These are phyloP conservation scores for Comarum palustre DNA, from an alignment of 306 rosid species.

Conservation along the genomic window DNA sequence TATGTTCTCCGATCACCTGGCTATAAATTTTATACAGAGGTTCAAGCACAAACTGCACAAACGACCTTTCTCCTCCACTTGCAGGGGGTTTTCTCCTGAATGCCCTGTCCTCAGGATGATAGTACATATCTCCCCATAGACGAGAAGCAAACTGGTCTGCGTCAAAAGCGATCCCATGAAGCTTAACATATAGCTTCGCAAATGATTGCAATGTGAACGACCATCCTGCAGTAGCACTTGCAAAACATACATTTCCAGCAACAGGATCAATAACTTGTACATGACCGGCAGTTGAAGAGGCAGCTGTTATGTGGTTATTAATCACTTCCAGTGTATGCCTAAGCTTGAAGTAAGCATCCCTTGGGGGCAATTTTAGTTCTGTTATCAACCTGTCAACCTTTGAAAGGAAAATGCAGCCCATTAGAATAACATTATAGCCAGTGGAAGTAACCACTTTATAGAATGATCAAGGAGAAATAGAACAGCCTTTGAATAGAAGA, in stretches of 20 bases:
- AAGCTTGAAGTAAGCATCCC: constrained; percentile 90
- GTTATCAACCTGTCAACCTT: constrained; percentile 96
- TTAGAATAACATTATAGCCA: constrained; percentile 15
- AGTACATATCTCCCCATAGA: constrained; percentile 91
- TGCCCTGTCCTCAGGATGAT: constrained; percentile 68
- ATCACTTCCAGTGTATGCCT: constrained; percentile 91
- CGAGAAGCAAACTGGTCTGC: constrained; percentile 80
- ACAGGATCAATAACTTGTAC: constrained; percentile 84
- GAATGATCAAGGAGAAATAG: neutral
- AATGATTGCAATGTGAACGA: constrained; percentile 90
- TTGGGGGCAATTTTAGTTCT: constrained; percentile 89
- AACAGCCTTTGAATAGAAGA: neutral
- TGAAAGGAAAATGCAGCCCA: constrained; percentile 17
- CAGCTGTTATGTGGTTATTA: constrained; percentile 78
- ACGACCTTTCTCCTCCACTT: constrained; percentile 88
- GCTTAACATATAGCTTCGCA: constrained; percentile 79
- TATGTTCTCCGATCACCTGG: constrained; percentile 96
- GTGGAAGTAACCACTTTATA: neutral
- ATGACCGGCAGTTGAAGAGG: constrained; percentile 85
- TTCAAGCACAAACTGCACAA: constrained; percentile 90
- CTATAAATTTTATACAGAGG: constrained; percentile 92
- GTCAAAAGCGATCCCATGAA: constrained; percentile 78
- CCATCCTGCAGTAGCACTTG: constrained; percentile 97
- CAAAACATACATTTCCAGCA: constrained; percentile 95
- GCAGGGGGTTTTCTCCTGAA: constrained; percentile 86